Conservation (phyloP, 2,329 filamentous ascomycete genomes). For the Dothiorella sarmentorum region DNA sequence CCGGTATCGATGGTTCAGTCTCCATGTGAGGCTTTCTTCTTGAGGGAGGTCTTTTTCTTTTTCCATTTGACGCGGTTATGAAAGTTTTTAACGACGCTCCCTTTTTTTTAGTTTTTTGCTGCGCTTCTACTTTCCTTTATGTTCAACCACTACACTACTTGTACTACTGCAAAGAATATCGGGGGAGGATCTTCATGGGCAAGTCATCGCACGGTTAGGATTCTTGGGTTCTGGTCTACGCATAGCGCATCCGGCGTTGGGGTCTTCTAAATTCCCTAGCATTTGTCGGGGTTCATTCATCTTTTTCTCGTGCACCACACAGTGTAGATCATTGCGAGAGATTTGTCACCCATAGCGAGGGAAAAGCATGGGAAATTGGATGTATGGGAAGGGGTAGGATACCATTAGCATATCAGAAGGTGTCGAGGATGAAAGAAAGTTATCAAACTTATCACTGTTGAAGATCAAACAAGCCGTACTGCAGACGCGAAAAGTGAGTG, state of each 20-base stretch:
- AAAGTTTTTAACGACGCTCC: slow-evolving; percentile 11
- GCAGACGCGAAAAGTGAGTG: no score
- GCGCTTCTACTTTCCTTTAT: background rate
- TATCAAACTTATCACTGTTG: background rate
- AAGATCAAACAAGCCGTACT: background rate
- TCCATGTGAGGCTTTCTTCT: no score
- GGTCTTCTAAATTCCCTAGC: background rate
- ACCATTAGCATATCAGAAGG: background rate
- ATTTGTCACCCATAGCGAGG: background rate
- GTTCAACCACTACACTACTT: background rate
- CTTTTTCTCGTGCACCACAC: no score
- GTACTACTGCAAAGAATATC: background rate
- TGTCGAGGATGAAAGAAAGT: background rate
- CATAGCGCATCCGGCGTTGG: background rate
- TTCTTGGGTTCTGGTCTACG: background rate
- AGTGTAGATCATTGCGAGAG: background rate
- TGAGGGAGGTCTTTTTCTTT: background rate
- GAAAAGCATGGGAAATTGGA: background rate
- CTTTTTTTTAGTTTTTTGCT: background rate
- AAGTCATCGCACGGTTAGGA: no score
- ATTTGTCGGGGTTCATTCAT: background rate
- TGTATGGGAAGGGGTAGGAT: background rate
- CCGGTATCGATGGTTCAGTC: no score
- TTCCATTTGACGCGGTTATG: background rate
- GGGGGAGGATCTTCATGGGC: no score